Conservation (phyloP, 78 protist genomes). For the Fonticula alba region DNA sequence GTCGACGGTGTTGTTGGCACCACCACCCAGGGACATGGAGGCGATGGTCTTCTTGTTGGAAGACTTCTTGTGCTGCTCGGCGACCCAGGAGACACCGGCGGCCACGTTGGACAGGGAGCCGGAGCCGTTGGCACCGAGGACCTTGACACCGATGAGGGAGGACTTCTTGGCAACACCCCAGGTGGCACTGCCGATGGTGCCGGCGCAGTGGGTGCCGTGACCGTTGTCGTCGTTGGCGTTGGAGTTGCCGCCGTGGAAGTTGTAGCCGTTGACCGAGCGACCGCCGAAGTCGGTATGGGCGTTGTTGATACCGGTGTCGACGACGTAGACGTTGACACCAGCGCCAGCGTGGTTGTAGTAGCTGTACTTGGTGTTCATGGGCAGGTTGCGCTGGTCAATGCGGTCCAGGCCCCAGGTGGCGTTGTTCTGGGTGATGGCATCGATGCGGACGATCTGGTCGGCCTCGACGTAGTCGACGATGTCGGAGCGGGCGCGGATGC, state of each 20-base stretch:
- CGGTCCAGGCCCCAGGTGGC: not conserved
- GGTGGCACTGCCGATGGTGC: not conserved
- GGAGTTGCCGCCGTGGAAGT: too few relatives aligned
- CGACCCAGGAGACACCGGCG: too few relatives aligned
- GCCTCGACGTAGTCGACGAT: too few relatives aligned
- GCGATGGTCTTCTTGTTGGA: not conserved
- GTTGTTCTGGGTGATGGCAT: not conserved
- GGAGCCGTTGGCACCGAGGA: not conserved
- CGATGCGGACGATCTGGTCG: too few relatives aligned
- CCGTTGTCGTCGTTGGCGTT: too few relatives aligned
- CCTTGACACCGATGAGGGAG: not conserved
- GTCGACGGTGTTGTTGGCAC: not conserved
- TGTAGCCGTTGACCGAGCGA: too few relatives aligned
- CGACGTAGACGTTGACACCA: slow-evolving; percentile 3
- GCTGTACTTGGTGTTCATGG: not conserved
- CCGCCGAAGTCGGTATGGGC: not conserved
- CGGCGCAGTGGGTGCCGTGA: too few relatives aligned
- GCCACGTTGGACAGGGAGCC: too few relatives aligned
- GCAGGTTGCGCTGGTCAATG: not conserved
- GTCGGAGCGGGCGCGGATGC: too few relatives aligned
- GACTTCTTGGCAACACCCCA: not conserved
- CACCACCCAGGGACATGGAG: slow-evolving; percentile 1
- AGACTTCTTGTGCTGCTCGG: too few relatives aligned
- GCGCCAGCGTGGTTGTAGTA: not conserved
- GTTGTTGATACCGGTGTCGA: slow-evolving; percentile 5